phyloP scores from a whole-genome alignment of 2,329 filamentous ascomycete genomes.

The Neoarthrinium moseri region DNA sequence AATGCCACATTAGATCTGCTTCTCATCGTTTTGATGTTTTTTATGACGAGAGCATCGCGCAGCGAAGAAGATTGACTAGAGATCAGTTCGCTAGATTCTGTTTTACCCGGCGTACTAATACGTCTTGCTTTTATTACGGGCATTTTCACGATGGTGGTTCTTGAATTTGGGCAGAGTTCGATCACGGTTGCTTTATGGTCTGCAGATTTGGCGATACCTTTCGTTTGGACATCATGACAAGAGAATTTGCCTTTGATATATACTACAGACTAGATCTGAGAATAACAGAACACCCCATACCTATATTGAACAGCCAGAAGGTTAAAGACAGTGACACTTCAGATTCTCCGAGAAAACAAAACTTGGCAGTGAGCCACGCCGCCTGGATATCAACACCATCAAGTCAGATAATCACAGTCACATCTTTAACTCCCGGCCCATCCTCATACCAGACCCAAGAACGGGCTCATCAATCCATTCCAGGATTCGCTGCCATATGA shows the following conservation, averaged over 20 bases:
- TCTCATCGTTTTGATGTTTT: neutral
- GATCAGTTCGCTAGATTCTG: conserved; percentile 1
- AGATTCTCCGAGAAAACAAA: too few relatives aligned
- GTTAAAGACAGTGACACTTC: too few relatives aligned
- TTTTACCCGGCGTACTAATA: too few relatives aligned
- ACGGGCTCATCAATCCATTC: conserved; percentile 22
- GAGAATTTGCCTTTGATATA: neutral
- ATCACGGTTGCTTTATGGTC: neutral
- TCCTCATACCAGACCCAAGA: conserved; percentile 11
- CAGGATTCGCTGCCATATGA: conserved; percentile 34
- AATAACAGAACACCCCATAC: neutral
- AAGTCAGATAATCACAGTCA: too few relatives aligned
- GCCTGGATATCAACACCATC: too few relatives aligned
- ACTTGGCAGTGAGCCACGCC: too few relatives aligned
- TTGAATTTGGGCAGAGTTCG: neutral
- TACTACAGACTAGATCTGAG: neutral
- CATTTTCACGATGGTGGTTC: neutral
- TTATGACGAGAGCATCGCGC: neutral
- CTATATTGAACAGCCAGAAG: too few relatives aligned
- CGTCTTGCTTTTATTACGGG: neutral
- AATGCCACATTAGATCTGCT: neutral
- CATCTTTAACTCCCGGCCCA: conserved; percentile 6
- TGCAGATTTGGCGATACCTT: neutral
- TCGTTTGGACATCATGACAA: neutral
- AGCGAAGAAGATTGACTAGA: neutral